Percentiles rank a stretch among this genome's conserved stretches.
These are phyloP conservation scores for Acrocalymma vagum DNA, from an alignment of 2,329 filamentous ascomycete species.

Conservation along the genomic window DNA sequence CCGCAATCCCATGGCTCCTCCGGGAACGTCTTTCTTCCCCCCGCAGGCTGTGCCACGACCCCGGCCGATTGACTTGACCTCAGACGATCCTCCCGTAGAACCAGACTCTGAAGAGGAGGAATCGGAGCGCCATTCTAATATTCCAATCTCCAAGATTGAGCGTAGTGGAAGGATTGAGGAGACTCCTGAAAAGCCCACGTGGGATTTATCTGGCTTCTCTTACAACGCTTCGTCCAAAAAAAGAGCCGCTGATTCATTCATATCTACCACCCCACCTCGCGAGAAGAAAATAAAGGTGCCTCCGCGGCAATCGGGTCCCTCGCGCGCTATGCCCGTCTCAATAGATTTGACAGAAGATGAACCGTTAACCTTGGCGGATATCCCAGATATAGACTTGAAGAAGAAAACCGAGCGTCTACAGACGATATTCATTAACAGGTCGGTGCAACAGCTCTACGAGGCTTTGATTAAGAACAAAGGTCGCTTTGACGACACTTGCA, in stretches of 20 bases:
- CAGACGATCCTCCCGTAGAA: constrained; percentile 61
- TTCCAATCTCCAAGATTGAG: constrained; percentile 67
- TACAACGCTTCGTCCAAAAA: constrained; percentile 36
- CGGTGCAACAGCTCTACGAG: constrained; percentile 58
- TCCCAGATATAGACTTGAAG: constrained; percentile 56
- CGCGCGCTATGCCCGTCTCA: constrained; percentile 40
- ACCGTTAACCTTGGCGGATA: constrained; percentile 32
- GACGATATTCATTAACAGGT: constrained; percentile 56
- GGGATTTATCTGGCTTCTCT: constrained; percentile 34
- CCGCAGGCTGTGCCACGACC: constrained; percentile 46
- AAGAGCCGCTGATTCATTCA: constrained; percentile 29
- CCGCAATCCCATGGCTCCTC: constrained; percentile 75
- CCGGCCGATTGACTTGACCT: constrained; percentile 49
- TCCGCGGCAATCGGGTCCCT: constrained; percentile 38
- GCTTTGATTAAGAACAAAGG: constrained; percentile 61
- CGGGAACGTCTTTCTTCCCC: constrained; percentile 73
- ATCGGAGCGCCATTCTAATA: constrained; percentile 59
- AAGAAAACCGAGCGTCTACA: constrained; percentile 63
- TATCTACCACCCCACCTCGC: constrained; percentile 21
- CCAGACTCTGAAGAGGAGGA: constrained; percentile 53
- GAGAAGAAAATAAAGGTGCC: constrained; percentile 34
- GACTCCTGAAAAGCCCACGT: constrained; percentile 42
- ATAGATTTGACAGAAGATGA: constrained; percentile 27
- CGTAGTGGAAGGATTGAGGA: constrained; percentile 38
- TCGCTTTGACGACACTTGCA: constrained; percentile 62